Conservation (phyloP, 352 stramenopile genomes). For the Albugo laibachii region DNA sequence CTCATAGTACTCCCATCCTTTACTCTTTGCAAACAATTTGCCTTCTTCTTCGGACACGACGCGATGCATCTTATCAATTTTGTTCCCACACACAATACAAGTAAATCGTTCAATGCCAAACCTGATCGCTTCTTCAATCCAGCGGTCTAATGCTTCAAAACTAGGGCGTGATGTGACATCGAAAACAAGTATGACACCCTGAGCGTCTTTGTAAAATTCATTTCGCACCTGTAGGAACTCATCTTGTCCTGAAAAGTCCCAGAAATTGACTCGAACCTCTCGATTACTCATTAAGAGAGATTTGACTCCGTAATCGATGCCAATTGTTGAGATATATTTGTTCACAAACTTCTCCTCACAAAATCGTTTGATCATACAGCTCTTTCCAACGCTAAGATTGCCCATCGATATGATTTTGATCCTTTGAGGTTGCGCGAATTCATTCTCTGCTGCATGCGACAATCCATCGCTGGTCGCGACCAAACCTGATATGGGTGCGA, state of each 20-base stretch:
- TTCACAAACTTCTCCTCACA: constrained; percentile 86
- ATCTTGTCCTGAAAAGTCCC: constrained; percentile 82
- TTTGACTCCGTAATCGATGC: constrained; percentile 92
- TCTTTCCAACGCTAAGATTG: constrained; percentile 56
- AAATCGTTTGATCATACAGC: too few species aligned
- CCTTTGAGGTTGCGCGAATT: constrained; percentile 4
- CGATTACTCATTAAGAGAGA: constrained; percentile 41
- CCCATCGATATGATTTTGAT: constrained; percentile 94
- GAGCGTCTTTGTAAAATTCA: constrained; percentile 93
- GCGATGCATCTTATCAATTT: constrained; percentile 56
- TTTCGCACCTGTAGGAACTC: constrained; percentile 92
- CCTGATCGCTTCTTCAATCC: too few species aligned
- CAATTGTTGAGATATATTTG: constrained; percentile 93
- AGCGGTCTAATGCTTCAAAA: constrained; percentile 76
- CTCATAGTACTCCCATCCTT: constrained; percentile 84
- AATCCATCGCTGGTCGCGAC: too few species aligned
- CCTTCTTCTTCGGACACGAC: constrained; percentile 72
- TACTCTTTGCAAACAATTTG: constrained; percentile 47
- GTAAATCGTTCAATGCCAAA: too few species aligned
- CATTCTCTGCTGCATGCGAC: too few species aligned
- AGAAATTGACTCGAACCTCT: constrained; percentile 87
- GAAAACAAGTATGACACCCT: constrained; percentile 59
- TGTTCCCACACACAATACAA: constrained; percentile 83
- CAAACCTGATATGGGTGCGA: too few species aligned
- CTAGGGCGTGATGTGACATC: constrained; percentile 53